Conservation (phyloP, 2,329 filamentous ascomycete genomes). For the Periconia sp. region DNA sequence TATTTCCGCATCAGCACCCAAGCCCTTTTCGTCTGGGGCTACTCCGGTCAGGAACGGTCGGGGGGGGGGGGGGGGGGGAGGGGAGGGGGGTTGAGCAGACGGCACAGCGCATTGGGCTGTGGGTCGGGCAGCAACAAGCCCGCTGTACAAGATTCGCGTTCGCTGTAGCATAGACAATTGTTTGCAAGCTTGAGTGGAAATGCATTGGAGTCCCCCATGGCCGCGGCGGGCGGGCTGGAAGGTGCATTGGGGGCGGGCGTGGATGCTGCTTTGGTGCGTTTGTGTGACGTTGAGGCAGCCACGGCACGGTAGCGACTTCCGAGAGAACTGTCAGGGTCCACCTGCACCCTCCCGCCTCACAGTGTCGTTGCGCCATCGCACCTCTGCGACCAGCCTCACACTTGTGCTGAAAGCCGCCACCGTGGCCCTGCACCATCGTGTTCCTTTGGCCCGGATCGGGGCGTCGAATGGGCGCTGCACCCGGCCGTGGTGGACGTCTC, state of each 20-base stretch:
- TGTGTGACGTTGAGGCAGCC: slow-evolving; percentile 3
- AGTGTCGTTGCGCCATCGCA: slow-evolving; percentile 1
- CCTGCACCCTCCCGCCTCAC: slow-evolving; percentile 11
- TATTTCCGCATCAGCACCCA: slow-evolving; percentile 16
- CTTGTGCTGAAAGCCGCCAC: slow-evolving; percentile 2
- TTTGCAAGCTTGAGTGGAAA: no score
- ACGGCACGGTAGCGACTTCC: slow-evolving; percentile 7
- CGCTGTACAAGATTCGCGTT: slow-evolving; percentile 8
- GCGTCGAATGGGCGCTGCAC: slow-evolving; percentile 14
- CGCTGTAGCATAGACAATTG: slow-evolving; percentile 9
- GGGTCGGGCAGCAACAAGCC: slow-evolving; percentile 17
- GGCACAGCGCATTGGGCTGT: slow-evolving; percentile 9
- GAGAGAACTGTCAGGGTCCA: slow-evolving; percentile 1
- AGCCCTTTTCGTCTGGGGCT: slow-evolving; percentile 22
- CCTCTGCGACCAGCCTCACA: slow-evolving; percentile 14
- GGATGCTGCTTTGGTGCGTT: slow-evolving; percentile 1
- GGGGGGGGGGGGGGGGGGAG: no score
- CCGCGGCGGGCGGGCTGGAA: no score
- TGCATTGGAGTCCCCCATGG: no score
- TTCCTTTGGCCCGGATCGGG: slow-evolving; percentile 6
- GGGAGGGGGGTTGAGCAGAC: no score
- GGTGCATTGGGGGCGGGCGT: no score
- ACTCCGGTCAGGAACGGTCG: slow-evolving; percentile 17
- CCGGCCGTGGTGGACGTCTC: slow-evolving; percentile 2
- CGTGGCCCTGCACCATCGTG: not conserved